These are phyloP conservation scores for Xylaria arbuscula DNA, from an alignment of 2,329 filamentous ascomycete species.

Conservation along the genomic window DNA sequence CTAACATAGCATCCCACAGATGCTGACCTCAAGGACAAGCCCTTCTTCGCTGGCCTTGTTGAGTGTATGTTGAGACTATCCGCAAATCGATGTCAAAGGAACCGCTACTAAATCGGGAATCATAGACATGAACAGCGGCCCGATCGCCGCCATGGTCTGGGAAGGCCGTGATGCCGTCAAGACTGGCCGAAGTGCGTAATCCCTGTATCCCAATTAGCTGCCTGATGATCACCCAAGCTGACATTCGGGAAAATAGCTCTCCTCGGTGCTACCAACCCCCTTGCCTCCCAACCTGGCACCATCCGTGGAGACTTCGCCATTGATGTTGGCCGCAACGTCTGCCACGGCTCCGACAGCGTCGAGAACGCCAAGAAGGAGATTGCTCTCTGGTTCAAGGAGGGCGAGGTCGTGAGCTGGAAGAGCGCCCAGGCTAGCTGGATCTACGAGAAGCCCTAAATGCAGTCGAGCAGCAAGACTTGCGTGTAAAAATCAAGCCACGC, in stretches of 20 bases:
- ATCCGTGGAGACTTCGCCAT: slow-evolving; percentile 94
- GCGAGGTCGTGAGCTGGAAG: slow-evolving; percentile 88
- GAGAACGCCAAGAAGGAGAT: slow-evolving; percentile 99
- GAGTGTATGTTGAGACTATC: slow-evolving; percentile 73
- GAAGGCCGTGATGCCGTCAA: slow-evolving; percentile 99
- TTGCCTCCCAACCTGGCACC: slow-evolving; percentile 93
- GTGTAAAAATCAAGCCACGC: slow-evolving; percentile 12
- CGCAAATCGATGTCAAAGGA: not conserved
- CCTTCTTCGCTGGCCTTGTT: slow-evolving; percentile 96
- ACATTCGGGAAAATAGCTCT: slow-evolving; percentile 65
- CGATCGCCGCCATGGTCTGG: slow-evolving; percentile 99
- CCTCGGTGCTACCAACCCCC: slow-evolving; percentile 99
- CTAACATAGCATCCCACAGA: slow-evolving; percentile 62
- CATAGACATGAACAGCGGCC: slow-evolving; percentile 94
- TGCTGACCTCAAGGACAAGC: slow-evolving; percentile 89
- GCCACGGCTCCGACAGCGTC: slow-evolving; percentile 98
- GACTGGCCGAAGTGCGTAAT: slow-evolving; percentile 84
- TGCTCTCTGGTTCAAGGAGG: slow-evolving; percentile 94
- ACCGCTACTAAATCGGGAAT: slow-evolving; percentile 34
- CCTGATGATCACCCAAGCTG: slow-evolving; percentile 17
- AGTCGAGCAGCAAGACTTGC: slow-evolving; percentile 6
- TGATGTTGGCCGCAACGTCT: slow-evolving; percentile 96
- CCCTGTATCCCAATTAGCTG: slow-evolving; percentile 8
- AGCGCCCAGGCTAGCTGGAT: slow-evolving; percentile 88
- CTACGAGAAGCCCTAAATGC: slow-evolving; percentile 83